Evolutionary conservation across 202 grass and related monocot genomes (phyloP), one percentile per base, ranked within the genome.

Genomic region (Setaria viridis): DNA sequence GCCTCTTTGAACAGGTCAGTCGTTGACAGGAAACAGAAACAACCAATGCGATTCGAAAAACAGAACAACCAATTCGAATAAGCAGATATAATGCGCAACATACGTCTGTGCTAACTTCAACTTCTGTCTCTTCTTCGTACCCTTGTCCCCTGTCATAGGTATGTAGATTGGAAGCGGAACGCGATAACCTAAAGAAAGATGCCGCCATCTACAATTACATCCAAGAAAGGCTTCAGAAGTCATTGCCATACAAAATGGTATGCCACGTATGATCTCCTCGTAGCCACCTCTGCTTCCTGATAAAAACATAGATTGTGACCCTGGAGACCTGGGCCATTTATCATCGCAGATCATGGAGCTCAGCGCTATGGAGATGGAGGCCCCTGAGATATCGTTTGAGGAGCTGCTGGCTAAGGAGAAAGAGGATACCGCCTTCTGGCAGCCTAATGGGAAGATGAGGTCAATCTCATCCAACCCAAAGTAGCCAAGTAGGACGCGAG

Each of bases 371-470:
- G 88, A 95, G 49, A 63, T 54, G 79, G 84, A 87, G 63, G 32
- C 34, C 50, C 85, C 82, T 6, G 93, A 96, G 20, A 99, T 95
- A 60, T 87, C 96, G 60, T 99, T 99, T 4, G 96, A 99, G 78
- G 96, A 99, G 63, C 53, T 99, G 70, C 88, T 99, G 74, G 96
- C 93, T 47, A 85, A 87, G 84, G 93, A 99, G 94, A 96, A 99
- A 87, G 82, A 94, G 80, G 96, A 99, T 64, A 86, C 85, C 3
- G 87, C 85, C 13, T 96, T 99, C 81, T 99, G 96, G 96, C 88
- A 94, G 87, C 94, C 9, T 64, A 70, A 91, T 17, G 88, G 93
- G 16, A 96, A 90, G 80, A 62, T 87, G 80, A 91, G 90, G 70
- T 92, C 90, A 41, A 70, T 74, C 74, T 79, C 85, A 62, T 80